These are phyloP conservation scores for Trypanosoma cruzi DNA, from an alignment of 208 protist genomes.

Conservation along the genomic window DNA sequence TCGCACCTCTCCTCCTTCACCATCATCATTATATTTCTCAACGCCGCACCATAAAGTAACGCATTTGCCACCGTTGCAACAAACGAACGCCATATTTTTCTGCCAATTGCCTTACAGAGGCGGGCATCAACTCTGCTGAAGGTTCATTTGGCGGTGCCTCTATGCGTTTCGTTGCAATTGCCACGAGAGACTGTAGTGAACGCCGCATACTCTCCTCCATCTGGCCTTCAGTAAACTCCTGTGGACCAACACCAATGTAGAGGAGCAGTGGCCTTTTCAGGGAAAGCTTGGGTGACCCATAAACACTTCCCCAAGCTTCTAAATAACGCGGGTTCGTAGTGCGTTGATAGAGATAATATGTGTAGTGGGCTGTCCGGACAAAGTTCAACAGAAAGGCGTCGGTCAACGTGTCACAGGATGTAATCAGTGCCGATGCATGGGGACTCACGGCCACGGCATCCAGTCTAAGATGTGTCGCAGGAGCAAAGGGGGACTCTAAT, in stretches of 20 bases:
- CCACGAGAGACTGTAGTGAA: conserved; percentile 7
- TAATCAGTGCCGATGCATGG: conserved; percentile 26
- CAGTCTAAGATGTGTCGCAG: conserved; percentile 17
- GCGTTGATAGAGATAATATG: conserved; percentile 18
- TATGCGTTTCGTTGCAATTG: background rate
- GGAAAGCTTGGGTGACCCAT: conserved; percentile 4
- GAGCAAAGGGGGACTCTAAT: conserved; percentile 11
- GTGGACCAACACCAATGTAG: conserved; percentile 27
- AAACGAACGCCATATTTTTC: conserved; percentile 18
- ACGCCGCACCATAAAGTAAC: conserved; percentile 21
- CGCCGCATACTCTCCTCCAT: conserved; percentile 7
- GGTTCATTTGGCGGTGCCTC: conserved; percentile 3
- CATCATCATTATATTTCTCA: background rate
- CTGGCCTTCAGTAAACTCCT: conserved; percentile 19
- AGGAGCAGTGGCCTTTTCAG: conserved; percentile 8
- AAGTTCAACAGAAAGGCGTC: conserved; percentile 24
- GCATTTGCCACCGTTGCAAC: conserved; percentile 18
- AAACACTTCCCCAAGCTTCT: conserved; percentile 14
- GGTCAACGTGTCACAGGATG: conserved; percentile 21
- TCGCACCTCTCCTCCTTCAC: background rate
- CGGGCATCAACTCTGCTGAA: background rate
- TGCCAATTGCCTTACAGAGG: conserved; percentile 1
- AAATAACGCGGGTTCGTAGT: conserved; percentile 12
- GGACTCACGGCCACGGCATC: conserved; percentile 18
- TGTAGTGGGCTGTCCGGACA: conserved; percentile 23